phyloP scores from a whole-genome alignment of 305 asterid species.

The Withania somnifera region DNA sequence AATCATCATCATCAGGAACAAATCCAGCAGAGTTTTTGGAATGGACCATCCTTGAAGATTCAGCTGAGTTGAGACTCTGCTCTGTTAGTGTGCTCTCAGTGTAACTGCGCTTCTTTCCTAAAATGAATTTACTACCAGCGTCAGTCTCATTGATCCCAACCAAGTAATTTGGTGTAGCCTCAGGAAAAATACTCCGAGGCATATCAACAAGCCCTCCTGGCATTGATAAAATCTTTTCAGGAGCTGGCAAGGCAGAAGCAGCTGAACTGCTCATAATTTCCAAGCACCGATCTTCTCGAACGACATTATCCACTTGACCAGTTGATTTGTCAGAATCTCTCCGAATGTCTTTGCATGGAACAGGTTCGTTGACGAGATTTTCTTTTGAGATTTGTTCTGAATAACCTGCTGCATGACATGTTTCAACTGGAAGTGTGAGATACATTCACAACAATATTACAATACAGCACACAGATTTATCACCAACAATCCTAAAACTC shows the following conservation, averaged over 20 bases:
- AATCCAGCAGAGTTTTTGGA: constrained; percentile 40
- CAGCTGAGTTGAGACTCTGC: constrained; percentile 67
- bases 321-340: constrained; percentile 22
- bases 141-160: constrained; percentile 43
- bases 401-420: constrained; percentile 16
- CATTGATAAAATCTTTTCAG: constrained; percentile 64
- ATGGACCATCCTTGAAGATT: constrained; percentile 56
- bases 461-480: neutral
- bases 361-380: constrained; percentile 22
- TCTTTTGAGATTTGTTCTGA: constrained; percentile 27
- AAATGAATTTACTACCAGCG: constrained; percentile 52
- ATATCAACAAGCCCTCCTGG: constrained; percentile 36
- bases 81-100: constrained; percentile 83
- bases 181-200: constrained; percentile 36
- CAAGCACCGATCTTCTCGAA: constrained; percentile 17
- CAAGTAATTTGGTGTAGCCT: constrained; percentile 42
- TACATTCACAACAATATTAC: neutral
- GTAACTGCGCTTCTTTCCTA: constrained; percentile 70
- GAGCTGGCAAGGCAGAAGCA: constrained; percentile 45
- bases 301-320: constrained; percentile 21
- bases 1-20: constrained; percentile 77
- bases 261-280: constrained; percentile 25
- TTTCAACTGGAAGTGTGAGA: constrained; percentile 33
- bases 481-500: constrained; percentile 35
- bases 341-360: constrained; percentile 23